Percentiles rank a stretch among this genome's conserved stretches.
Evolutionary conservation across 1,284 basidiomycete species (phyloP).

Genomic region (Schizopora paradoxa): DNA sequence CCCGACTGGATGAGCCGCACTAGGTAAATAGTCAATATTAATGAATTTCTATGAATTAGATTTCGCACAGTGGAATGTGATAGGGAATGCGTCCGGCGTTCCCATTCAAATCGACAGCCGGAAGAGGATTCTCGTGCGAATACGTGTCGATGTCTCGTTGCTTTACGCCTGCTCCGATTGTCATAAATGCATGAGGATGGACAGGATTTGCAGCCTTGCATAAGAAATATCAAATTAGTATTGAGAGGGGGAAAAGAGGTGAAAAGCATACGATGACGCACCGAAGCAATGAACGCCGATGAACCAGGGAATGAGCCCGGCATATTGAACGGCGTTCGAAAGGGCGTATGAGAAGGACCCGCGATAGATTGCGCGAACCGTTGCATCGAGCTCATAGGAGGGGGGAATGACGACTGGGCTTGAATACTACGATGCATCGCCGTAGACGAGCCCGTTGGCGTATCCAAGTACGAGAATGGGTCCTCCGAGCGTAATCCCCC

Average conservation of each 20-base stretch:
- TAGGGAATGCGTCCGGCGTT: constrained; percentile 61
- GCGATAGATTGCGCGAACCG: constrained; percentile 11
- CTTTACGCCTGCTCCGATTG: constrained; percentile 76
- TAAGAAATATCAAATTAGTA: background rate
- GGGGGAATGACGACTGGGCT: background rate
- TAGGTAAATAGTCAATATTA: constrained; percentile 24
- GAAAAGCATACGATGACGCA: constrained; percentile 12
- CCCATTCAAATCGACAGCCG: constrained; percentile 47
- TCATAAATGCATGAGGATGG: constrained; percentile 67
- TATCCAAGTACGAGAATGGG: constrained; percentile 15
- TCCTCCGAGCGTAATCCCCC: constrained; percentile 29
- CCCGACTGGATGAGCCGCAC: constrained; percentile 71
- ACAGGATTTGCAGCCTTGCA: constrained; percentile 42
- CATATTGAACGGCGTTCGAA: background rate
- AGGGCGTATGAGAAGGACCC: background rate
- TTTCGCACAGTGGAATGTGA: constrained; percentile 73
- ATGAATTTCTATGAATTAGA: constrained; percentile 13
- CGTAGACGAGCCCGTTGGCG: background rate
- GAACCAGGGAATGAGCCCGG: background rate
- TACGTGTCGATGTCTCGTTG: constrained; percentile 81
- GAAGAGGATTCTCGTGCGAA: constrained; percentile 65
- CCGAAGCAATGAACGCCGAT: constrained; percentile 22
- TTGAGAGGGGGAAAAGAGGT: constrained; percentile 33
- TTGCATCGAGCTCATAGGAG: background rate
- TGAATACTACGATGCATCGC: too few relatives aligned